Percentiles rank a stretch among this genome's conserved stretches.
Evolutionary conservation across 2,329 filamentous ascomycete genomes (phyloP).

Genomic region (Sarocladium brachiariae): DNA sequence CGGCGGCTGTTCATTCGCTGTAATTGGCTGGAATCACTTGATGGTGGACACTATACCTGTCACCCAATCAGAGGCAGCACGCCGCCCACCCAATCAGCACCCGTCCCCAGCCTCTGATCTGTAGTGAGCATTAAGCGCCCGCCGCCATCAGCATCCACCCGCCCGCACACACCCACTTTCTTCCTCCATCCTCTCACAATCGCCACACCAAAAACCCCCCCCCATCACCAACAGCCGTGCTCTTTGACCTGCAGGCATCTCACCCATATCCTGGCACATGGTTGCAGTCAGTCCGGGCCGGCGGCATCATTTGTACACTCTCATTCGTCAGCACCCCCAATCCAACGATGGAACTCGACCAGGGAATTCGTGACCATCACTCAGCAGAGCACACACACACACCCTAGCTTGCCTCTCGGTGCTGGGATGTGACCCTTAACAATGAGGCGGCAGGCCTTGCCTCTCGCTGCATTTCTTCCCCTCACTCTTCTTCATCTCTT

Average conservation of each 20-base stretch:
- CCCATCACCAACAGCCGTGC: too few relatives aligned
- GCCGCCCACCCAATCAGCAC: neutral
- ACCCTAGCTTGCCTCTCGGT: neutral
- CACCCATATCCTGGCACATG: neutral
- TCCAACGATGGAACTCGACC: neutral
- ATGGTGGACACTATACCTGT: neutral
- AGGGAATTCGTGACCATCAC: neutral
- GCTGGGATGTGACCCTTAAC: neutral
- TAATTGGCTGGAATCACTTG: neutral
- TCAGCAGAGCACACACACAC: neutral
- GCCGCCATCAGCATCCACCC: constrained; percentile 5
- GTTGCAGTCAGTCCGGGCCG: neutral
- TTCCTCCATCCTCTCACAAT: neutral
- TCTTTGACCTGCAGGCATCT: neutral
- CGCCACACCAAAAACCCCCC: too few relatives aligned
- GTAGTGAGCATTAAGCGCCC: constrained; percentile 8
- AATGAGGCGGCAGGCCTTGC: neutral
- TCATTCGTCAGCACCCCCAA: neutral
- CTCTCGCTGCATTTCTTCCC: neutral
- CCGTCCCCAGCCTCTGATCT: neutral
- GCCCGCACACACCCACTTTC: neutral
- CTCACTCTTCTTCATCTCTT: too few relatives aligned
- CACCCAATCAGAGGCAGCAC: neutral
- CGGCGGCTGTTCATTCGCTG: neutral
- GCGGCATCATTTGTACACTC: constrained; percentile 5